Conservation (phyloP, 768 basidiomycete genomes). For the Dioszegia aurantiaca region DNA sequence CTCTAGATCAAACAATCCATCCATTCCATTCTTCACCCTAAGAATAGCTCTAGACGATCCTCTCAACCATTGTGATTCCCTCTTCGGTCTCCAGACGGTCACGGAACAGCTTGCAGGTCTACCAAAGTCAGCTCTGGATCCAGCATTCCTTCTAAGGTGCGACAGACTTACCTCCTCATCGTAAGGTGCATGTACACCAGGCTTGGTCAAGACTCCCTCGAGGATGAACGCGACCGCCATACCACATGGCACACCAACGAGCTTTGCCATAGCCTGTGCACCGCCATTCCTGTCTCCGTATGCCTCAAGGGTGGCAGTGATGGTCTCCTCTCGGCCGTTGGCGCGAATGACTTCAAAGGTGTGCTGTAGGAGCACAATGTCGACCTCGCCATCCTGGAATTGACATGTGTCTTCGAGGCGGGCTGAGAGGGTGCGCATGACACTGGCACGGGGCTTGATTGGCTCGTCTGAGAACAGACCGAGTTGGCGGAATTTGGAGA, state of each 20-base stretch:
- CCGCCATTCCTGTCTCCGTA: constrained; percentile 70
- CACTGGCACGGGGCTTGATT: constrained; percentile 61
- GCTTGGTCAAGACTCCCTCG: constrained; percentile 72
- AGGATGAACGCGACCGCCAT: constrained; percentile 88
- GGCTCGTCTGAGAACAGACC: constrained; percentile 77
- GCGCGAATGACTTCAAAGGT: constrained; percentile 89
- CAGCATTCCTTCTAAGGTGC: too few species aligned
- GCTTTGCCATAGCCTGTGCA: constrained; percentile 81
- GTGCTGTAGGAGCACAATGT: constrained; percentile 97
- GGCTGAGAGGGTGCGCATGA: constrained; percentile 90
- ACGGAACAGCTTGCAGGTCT: constrained; percentile 42
- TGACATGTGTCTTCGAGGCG: constrained; percentile 86
- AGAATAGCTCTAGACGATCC: constrained; percentile 31
- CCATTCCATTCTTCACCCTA: not conserved
- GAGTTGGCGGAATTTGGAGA: constrained; percentile 88
- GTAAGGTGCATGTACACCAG: constrained; percentile 85
- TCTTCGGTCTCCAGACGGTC: constrained; percentile 41
- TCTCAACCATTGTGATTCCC: constrained; percentile 51
- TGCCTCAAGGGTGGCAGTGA: constrained; percentile 86
- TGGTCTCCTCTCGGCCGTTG: constrained; percentile 74
- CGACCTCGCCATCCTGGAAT: constrained; percentile 84
- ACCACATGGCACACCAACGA: constrained; percentile 90
- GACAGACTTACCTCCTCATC: constrained; percentile 62
- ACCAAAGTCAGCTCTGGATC: constrained; percentile 6
- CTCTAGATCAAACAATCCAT: too few species aligned